phyloP scores from a whole-genome alignment of 139 green algal genomes.

The Volvox africanus region DNA sequence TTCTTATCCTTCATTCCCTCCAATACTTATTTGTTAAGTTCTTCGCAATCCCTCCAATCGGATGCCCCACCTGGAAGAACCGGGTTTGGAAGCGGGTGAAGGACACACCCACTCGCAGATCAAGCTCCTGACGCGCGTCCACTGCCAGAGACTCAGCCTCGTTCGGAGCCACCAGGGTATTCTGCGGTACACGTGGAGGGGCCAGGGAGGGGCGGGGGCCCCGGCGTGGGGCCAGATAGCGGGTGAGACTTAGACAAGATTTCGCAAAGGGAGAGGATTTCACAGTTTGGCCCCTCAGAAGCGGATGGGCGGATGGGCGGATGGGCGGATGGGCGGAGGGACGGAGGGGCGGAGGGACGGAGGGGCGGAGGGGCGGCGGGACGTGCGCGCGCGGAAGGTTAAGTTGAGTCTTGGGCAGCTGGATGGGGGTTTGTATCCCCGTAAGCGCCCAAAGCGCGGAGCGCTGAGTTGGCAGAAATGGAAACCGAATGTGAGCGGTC shows the following conservation, averaged over 20 bases:
- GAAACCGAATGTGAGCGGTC: background rate
- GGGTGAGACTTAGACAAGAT: background rate
- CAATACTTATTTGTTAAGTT: too few relatives aligned
- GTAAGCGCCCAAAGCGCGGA: background rate
- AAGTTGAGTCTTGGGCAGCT: background rate
- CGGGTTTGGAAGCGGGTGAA: conserved; percentile 92
- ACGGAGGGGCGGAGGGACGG: too few relatives aligned
- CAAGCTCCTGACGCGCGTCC: conserved; percentile 88
- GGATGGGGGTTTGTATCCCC: background rate
- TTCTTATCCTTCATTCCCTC: too few relatives aligned
- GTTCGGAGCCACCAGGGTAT: conserved; percentile 83
- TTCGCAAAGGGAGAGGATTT: background rate
- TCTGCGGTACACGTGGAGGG: conserved; percentile 43
- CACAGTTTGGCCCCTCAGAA: background rate
- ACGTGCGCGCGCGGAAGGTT: too few relatives aligned
- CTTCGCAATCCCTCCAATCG: too few relatives aligned
- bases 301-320: too few relatives aligned
- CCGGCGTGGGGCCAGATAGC: background rate
- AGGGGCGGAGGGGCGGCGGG: too few relatives aligned
- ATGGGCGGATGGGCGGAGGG: too few relatives aligned
- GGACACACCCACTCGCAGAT: conserved; percentile 79
- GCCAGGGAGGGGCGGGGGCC: too few relatives aligned
- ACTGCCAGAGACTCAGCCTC: conserved; percentile 84
- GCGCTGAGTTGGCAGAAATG: background rate
- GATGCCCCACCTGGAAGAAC: conserved; percentile 76